Evolutionary conservation across 148 eudicot genomes (phyloP).

Genomic region (Camellia lanceoleosa): DNA sequence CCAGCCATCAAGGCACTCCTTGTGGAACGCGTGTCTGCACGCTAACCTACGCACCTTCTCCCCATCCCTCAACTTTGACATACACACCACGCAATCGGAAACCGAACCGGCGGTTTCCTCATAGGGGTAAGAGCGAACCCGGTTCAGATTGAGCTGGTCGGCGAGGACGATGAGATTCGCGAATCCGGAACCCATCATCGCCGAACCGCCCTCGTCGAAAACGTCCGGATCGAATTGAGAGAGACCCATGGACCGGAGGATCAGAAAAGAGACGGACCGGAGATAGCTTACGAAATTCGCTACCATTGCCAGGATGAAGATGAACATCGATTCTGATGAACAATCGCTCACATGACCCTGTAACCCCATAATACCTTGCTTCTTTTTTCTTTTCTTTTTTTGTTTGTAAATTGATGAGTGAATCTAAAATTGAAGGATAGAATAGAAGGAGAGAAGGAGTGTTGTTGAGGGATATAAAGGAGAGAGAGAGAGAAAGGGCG

Average conservation of each 20-base stretch:
- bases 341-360: slow-evolving; percentile 67
- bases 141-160: slow-evolving; percentile 49
- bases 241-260: slow-evolving; percentile 21
- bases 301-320: slow-evolving; percentile 42
- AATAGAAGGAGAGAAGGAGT: background rate
- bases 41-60: slow-evolving; percentile 51
- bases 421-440: background rate
- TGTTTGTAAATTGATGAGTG: background rate
- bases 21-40: slow-evolving; percentile 74
- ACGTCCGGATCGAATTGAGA: slow-evolving; percentile 12
- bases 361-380: slow-evolving; percentile 47
- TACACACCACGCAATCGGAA: slow-evolving; percentile 56
- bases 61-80: slow-evolving; percentile 41
- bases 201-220: slow-evolving; percentile 19
- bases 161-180: slow-evolving; percentile 38
- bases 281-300: slow-evolving; percentile 41
- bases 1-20: slow-evolving; percentile 73
- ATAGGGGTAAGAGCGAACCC: slow-evolving; percentile 27
- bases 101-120: slow-evolving; percentile 9
- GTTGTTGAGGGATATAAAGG: background rate
- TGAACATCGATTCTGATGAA: slow-evolving; percentile 57
- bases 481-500: background rate
- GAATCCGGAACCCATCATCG: slow-evolving; percentile 35
- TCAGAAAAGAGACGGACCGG: slow-evolving; percentile 37
- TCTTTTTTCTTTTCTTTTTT: background rate